These are phyloP conservation scores for Sisymbrium altissimum DNA, from an alignment of 345 rosid species.

Conservation along the genomic window DNA sequence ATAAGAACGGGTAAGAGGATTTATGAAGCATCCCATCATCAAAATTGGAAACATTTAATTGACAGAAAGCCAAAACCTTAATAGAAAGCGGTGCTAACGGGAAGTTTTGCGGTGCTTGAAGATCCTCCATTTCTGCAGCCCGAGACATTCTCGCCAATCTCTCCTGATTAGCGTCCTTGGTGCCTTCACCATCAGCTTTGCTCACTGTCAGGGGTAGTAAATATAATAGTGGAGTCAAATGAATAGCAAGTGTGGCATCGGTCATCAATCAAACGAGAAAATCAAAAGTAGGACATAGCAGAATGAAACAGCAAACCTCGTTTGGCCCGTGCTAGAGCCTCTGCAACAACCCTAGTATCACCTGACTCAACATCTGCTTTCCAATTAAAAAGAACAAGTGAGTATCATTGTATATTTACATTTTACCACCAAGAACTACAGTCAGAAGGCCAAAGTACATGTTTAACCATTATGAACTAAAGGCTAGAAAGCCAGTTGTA, in stretches of 20 bases:
- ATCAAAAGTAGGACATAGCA: neutral
- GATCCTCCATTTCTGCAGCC: conserved; percentile 73
- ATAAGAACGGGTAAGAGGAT: neutral
- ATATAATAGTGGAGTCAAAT: too few species aligned
- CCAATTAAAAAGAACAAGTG: conserved; percentile 18
- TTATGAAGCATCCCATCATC: neutral
- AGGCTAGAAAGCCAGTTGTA: too few species aligned
- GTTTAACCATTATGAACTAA: neutral
- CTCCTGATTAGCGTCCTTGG: conserved; percentile 40
- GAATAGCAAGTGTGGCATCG: neutral
- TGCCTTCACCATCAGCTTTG: conserved; percentile 24
- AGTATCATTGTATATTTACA: conserved; percentile 3
- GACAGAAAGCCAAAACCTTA: conserved; percentile 45
- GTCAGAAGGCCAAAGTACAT: neutral
- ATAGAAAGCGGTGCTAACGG: conserved; percentile 68
- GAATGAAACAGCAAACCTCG: conserved; percentile 46
- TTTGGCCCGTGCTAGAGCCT: conserved; percentile 68
- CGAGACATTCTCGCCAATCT: conserved; percentile 44
- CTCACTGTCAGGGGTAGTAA: conserved; percentile 15
- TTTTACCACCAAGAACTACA: neutral
- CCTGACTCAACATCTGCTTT: conserved; percentile 54
- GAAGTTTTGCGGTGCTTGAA: conserved; percentile 50
- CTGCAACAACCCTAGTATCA: conserved; percentile 68
- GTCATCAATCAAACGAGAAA: neutral
- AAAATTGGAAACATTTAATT: neutral